Evolutionary conservation across 106 monocot genomes (phyloP), one percentile per base, ranked within the genome.

Genomic region (Gastrodia elata): DNA sequence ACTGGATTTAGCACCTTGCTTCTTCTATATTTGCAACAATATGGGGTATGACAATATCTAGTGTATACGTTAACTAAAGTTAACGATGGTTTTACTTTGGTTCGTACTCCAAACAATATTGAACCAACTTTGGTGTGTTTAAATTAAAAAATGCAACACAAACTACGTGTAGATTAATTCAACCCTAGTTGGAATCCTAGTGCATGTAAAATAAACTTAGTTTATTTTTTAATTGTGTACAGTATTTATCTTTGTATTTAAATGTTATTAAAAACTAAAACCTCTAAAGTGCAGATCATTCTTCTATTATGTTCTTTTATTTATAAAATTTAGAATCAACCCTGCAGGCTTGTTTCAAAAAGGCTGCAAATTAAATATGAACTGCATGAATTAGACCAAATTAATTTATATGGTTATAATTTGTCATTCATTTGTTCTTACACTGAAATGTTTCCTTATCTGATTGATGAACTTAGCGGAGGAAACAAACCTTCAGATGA

Each of bases 11-110:
- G 95, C 75, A 96, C 95, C 38, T 74, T 96, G 77, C 13, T 91
- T 70, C 89, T 96, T 73, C 76, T 96, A 25, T 73, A 86, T 39
- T 67, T 96, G 79, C 95, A 96, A 72, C 95, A 96, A 77, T 96
- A 96, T 82, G 95, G 95, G 87, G 95, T 96, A 92, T 68, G 82
- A 30, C 25, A 76, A 52, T 4, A 52, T 68, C 55, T 39, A 18
- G 48, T 38, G 16, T 76, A 72, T 48, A 48, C 32, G 27, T 61
- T 9, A 2, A 61, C 49, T n/a, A 20, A 52, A 6, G 27, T 32
- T 61, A 61, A 32, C 4, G 27, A 1, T 32, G 27, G 14, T 8
- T 18, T 24, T 52, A 22, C 6, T 52, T 18, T 14, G 46, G 46
- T 46, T 46, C 46, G 13, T 46, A 18, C 46, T 46, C 42, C 46